phyloP scores from a whole-genome alignment of 148 eudicot species.

The Diospyros lotus region DNA sequence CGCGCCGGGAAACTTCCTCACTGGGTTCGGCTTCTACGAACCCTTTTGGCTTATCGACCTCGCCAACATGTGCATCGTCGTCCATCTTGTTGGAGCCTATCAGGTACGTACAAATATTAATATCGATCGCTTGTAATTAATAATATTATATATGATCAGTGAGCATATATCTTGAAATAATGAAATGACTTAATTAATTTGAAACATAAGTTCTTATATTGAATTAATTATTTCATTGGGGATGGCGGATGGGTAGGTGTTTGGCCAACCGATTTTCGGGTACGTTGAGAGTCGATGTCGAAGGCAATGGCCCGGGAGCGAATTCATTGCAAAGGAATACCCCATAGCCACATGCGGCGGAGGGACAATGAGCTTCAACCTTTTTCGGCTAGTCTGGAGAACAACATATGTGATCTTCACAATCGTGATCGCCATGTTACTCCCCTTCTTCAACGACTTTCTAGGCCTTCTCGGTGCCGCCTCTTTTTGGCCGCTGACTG shows the following conservation, averaged over 20 bases:
- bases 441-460: slow-evolving; percentile 69
- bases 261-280: slow-evolving; percentile 42
- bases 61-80: slow-evolving; percentile 53
- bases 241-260: slow-evolving; percentile 29
- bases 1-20: slow-evolving; percentile 63
- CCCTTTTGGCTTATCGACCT: slow-evolving; percentile 78
- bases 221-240: too few relatives aligned
- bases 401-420: slow-evolving; percentile 37
- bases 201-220: too few relatives aligned
- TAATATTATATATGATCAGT: too few relatives aligned
- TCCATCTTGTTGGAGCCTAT: slow-evolving; percentile 70
- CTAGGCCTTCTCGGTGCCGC: slow-evolving; percentile 56
- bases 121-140: neutral
- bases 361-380: slow-evolving; percentile 25
- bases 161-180: too few relatives aligned
- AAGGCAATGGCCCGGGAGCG: slow-evolving; percentile 34
- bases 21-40: slow-evolving; percentile 68
- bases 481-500: slow-evolving; percentile 63
- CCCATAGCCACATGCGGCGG: slow-evolving; percentile 17
- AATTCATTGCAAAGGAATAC: slow-evolving; percentile 34
- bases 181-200: too few relatives aligned
- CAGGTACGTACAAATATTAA: slow-evolving; percentile 40
- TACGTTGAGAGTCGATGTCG: slow-evolving; percentile 38
- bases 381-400: slow-evolving; percentile 50
- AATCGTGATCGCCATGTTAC: slow-evolving; percentile 41